Conservation (phyloP, 768 basidiomycete species). For the Mycena vulgaris region DNA sequence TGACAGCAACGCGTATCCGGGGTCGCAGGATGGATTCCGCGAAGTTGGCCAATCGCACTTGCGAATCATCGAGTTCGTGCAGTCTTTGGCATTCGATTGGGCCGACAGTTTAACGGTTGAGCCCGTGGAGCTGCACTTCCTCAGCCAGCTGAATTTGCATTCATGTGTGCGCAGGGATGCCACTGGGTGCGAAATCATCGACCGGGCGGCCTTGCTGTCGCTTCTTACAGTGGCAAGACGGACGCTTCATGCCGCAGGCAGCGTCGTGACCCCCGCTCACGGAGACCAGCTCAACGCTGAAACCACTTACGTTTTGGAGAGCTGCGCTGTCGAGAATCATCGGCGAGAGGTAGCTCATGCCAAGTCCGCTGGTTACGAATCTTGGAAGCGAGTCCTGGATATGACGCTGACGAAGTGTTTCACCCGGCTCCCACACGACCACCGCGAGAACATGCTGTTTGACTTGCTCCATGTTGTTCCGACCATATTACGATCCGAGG, state of each 20-base stretch:
- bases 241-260: slow-evolving; percentile 76
- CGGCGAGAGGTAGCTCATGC: slow-evolving; percentile 85
- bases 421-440: slow-evolving; percentile 83
- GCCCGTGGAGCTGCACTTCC: slow-evolving; percentile 73
- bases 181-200: slow-evolving; percentile 87
- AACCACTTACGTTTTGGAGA: slow-evolving; percentile 82
- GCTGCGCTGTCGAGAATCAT: slow-evolving; percentile 91
- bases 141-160: slow-evolving; percentile 76
- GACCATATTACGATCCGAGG: slow-evolving; percentile 72
- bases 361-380: slow-evolving; percentile 77
- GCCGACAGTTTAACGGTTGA: slow-evolving; percentile 77
- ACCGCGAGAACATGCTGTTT: slow-evolving; percentile 90
- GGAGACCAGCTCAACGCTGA: slow-evolving; percentile 79
- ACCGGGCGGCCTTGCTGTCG: slow-evolving; percentile 78
- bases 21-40: slow-evolving; percentile 63
- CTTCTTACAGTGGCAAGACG: slow-evolving; percentile 76
- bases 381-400: slow-evolving; percentile 91
- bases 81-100: slow-evolving; percentile 92
- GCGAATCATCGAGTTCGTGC: slow-evolving; percentile 89
- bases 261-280: slow-evolving; percentile 72
- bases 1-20: slow-evolving; percentile 63
- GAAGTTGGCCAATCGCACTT: slow-evolving; percentile 88
- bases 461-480: slow-evolving; percentile 91
- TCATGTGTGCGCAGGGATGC: slow-evolving; percentile 78
- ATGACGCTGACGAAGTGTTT: slow-evolving; percentile 91